Conservation (phyloP, 208 protist species). For the Acanthamoeba triangularis region DNA sequence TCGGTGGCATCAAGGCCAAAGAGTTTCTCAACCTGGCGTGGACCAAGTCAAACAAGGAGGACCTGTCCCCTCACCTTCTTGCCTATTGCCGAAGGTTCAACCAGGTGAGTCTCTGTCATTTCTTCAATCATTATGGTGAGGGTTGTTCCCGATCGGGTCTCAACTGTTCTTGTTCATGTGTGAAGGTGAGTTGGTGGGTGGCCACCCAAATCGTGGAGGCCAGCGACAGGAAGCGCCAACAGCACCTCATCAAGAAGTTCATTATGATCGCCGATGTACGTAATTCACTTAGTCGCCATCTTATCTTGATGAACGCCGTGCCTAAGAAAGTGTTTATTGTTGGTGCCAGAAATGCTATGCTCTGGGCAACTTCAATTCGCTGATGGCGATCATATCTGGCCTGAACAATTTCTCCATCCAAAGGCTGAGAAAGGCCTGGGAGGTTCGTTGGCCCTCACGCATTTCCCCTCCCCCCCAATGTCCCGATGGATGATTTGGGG, state of each 20-base stretch:
- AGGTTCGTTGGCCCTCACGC: not conserved
- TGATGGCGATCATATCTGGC: conserved; percentile 77
- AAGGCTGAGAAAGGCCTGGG: conserved; percentile 75
- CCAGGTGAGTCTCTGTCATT: not conserved
- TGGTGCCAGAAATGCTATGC: conserved; percentile 31
- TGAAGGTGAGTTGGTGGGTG: conserved; percentile 73
- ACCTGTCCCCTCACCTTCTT: conserved; percentile 31
- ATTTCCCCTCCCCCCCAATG: too few relatives aligned
- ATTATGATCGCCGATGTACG: conserved; percentile 70
- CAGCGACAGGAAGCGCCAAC: conserved; percentile 25
- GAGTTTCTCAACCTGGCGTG: conserved; percentile 59
- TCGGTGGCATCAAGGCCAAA: conserved; percentile 39
- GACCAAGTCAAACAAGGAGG: conserved; percentile 70
- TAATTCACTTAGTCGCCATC: not conserved
- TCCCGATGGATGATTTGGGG: not conserved
- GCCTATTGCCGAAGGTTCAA: conserved; percentile 65
- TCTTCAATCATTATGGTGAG: not conserved
- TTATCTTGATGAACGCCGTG: not conserved
- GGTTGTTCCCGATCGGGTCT: not conserved
- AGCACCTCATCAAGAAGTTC: conserved; percentile 65
- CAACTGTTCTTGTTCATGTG: not conserved
- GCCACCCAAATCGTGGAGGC: conserved; percentile 58
- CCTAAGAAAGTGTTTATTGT: not conserved
- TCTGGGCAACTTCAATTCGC: conserved; percentile 69
- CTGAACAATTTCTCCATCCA: conserved; percentile 77